phyloP scores from a whole-genome alignment of 1,284 basidiomycete species.

The Cystobasidium slooffiae region DNA sequence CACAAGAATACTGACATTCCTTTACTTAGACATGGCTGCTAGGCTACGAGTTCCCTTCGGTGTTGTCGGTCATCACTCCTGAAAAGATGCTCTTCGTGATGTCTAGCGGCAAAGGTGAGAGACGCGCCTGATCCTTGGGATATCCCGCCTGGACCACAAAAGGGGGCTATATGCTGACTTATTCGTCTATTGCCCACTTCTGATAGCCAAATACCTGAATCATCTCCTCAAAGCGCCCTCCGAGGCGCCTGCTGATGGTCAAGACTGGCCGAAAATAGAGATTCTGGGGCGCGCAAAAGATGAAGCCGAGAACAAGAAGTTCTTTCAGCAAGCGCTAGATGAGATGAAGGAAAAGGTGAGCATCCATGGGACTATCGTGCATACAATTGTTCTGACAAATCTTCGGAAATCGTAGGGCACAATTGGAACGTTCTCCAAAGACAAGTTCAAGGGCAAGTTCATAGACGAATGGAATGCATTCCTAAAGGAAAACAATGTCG shows the following conservation, averaged over 20 bases:
- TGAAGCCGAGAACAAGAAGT: constrained; percentile 56
- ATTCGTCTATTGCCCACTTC: not conserved
- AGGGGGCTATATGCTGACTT: not conserved
- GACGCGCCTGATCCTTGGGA: not conserved
- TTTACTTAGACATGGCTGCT: constrained; percentile 81
- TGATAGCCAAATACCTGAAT: constrained; percentile 51
- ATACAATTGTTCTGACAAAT: not conserved
- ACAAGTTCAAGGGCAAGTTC: constrained; percentile 76
- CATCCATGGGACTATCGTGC: not conserved
- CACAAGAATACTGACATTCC: not conserved
- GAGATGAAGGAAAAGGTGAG: constrained; percentile 48
- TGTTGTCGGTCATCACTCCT: constrained; percentile 76
- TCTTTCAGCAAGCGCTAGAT: constrained; percentile 55
- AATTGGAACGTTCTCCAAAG: constrained; percentile 74
- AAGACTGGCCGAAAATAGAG: constrained; percentile 51
- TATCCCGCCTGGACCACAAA: not conserved
- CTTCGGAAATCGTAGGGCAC: constrained; percentile 49
- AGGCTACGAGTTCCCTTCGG: constrained; percentile 96
- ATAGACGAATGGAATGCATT: constrained; percentile 73
- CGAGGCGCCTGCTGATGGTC: constrained; percentile 16
- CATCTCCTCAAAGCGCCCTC: constrained; percentile 46
- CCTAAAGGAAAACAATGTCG: constrained; percentile 50
- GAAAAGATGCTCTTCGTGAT: constrained; percentile 80
- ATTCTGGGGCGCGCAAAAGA: constrained; percentile 57
- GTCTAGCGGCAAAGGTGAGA: constrained; percentile 82